These are phyloP conservation scores for Fusarium heterosporum DNA, from an alignment of 2,329 filamentous ascomycete genomes.

Conservation along the genomic window DNA sequence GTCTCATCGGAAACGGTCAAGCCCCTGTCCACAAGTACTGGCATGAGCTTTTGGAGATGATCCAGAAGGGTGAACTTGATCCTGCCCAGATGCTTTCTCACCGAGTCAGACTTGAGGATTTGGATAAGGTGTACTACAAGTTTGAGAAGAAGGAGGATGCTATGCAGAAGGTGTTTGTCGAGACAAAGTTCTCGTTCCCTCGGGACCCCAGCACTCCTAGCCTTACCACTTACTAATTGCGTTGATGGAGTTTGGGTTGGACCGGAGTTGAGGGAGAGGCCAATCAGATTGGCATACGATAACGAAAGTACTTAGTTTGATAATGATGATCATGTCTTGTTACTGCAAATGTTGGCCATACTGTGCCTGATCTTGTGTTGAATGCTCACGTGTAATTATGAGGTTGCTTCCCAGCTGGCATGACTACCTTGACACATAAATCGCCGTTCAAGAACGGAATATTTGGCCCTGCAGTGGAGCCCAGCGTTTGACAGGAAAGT, in stretches of 20 bases:
- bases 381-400: neutral
- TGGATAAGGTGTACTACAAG: constrained; percentile 72
- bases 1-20: constrained; percentile 76
- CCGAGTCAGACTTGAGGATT: constrained; percentile 78
- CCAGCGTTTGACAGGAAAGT: too few species aligned
- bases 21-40: constrained; percentile 86
- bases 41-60: constrained; percentile 77
- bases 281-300: neutral
- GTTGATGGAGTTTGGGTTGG: neutral
- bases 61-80: constrained; percentile 76
- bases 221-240: constrained; percentile 32
- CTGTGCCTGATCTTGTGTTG: neutral
- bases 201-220: constrained; percentile 45
- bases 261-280: neutral
- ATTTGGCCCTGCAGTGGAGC: too few species aligned
- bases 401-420: neutral
- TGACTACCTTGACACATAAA: too few species aligned
- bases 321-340: neutral
- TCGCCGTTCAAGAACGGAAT: too few species aligned
- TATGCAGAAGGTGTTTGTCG: constrained; percentile 84
- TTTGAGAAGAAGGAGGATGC: constrained; percentile 72
- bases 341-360: neutral
- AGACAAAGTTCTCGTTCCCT: constrained; percentile 68
- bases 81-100: constrained; percentile 85
- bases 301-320: neutral